Conservation (phyloP, 352 stramenopile genomes). For the Blastocystis sp. region DNA sequence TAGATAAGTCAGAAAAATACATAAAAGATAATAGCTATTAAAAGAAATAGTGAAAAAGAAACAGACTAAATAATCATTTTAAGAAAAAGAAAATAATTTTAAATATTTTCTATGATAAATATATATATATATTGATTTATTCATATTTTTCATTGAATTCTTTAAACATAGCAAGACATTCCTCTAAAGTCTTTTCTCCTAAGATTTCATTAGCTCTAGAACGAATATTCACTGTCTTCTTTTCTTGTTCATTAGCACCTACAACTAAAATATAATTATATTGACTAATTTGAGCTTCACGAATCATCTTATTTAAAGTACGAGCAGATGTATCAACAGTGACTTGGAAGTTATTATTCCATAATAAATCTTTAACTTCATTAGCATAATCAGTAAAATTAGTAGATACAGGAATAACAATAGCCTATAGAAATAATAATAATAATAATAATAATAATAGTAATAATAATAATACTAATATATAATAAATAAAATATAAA, state of each 20-base stretch:
- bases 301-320: conserved; percentile 92
- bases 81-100: too few species aligned
- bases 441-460: too few species aligned
- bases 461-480: conserved; percentile 13
- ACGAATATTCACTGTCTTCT: conserved; percentile 72
- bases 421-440: conserved; percentile 76
- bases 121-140: conserved; percentile 6
- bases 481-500: background rate
- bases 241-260: conserved; percentile 66
- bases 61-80: too few species aligned
- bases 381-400: conserved; percentile 58
- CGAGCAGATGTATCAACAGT: conserved; percentile 55
- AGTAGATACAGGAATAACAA: conserved; percentile 78
- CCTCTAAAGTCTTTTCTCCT: conserved; percentile 71
- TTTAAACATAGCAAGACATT: conserved; percentile 57
- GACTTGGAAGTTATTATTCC: conserved; percentile 4
- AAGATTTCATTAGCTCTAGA: conserved; percentile 73
- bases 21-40: too few species aligned
- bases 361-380: conserved; percentile 3
- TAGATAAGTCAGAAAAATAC: too few species aligned
- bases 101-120: too few species aligned
- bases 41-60: too few species aligned
- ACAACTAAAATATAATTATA: conserved; percentile 97
- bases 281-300: conserved; percentile 76
- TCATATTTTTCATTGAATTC: conserved; percentile 22